Evolutionary conservation across 352 stramenopile genomes (phyloP).

Genomic region (Pilasporangium apinafurcum): DNA sequence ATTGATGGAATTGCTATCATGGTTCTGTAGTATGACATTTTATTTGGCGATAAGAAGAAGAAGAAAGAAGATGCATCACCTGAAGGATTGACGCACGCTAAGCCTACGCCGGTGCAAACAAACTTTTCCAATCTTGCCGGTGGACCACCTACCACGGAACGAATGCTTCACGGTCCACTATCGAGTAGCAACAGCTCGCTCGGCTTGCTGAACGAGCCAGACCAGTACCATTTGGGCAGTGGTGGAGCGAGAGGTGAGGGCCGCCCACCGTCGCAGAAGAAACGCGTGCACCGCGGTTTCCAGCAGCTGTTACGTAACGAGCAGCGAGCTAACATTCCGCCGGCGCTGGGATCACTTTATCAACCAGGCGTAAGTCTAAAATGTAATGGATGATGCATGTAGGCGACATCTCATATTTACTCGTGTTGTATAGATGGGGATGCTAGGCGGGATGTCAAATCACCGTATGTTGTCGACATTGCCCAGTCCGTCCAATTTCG

Average conservation of each 20-base stretch:
- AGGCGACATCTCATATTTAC: not conserved
- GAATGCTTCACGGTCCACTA: slow-evolving; percentile 11
- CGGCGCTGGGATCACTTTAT: slow-evolving; percentile 59
- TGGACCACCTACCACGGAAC: slow-evolving; percentile 11
- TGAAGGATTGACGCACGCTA: too few species aligned
- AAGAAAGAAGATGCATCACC: slow-evolving; percentile 38
- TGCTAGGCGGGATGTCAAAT: slow-evolving; percentile 45
- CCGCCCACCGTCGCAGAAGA: slow-evolving; percentile 43
- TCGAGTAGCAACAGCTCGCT: slow-evolving; percentile 24
- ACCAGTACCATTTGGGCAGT: slow-evolving; percentile 51
- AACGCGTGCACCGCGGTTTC: slow-evolving; percentile 66
- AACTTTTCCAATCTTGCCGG: slow-evolving; percentile 8
- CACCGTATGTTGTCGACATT: slow-evolving; percentile 60
- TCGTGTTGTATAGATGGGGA: slow-evolving; percentile 36
- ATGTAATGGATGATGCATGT: not conserved
- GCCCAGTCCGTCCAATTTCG: slow-evolving; percentile 65
- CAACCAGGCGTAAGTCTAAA: slow-evolving; percentile 46
- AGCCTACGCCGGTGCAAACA: slow-evolving; percentile 1
- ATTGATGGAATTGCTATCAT: not conserved
- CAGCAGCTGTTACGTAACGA: slow-evolving; percentile 79
- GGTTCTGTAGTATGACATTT: slow-evolving; percentile 84
- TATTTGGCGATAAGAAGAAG: slow-evolving; percentile 83
- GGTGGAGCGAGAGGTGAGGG: slow-evolving; percentile 16
- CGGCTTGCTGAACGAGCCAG: slow-evolving; percentile 55
- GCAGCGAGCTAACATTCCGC: slow-evolving; percentile 56